Percentiles rank a stretch among this genome's conserved stretches.
phyloP scores from a whole-genome alignment of 352 stramenopile species.

The Phytopythium delawarense region DNA sequence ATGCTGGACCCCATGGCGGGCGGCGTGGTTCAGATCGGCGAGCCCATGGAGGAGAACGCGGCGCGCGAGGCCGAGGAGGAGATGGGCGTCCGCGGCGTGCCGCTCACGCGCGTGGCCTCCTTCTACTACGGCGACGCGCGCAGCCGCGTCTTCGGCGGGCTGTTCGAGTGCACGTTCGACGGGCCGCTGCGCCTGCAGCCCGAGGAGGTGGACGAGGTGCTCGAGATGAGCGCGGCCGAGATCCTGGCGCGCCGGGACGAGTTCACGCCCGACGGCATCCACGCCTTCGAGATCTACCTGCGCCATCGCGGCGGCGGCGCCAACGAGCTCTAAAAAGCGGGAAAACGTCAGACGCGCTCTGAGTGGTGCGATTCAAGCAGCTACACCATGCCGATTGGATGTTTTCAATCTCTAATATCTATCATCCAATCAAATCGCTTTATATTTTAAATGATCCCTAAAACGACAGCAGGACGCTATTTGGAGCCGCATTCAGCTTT shows the following conservation, averaged over 20 bases:
- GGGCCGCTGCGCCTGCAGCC: conserved; percentile 52
- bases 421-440: background rate
- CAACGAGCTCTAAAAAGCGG: background rate
- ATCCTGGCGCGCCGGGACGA: conserved; percentile 51
- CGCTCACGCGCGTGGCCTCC: conserved; percentile 42
- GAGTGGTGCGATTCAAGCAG: background rate
- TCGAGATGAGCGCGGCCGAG: conserved; percentile 67
- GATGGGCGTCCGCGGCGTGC: conserved; percentile 69
- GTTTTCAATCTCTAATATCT: background rate
- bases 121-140: conserved; percentile 69
- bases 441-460: background rate
- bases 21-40: conserved; percentile 74
- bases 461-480: background rate
- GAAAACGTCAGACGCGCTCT: background rate
- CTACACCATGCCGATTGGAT: background rate
- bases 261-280: conserved; percentile 82
- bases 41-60: conserved; percentile 65
- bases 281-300: conserved; percentile 75
- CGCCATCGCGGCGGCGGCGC: background rate
- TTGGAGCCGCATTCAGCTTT: background rate
- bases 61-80: conserved; percentile 76
- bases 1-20: conserved; percentile 82
- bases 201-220: conserved; percentile 79
- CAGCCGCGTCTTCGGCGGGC: conserved; percentile 67
- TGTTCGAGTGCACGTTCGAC: conserved; percentile 80